Evolutionary conservation across 352 stramenopile species (phyloP).

Genomic region (Globisporangium takayamanum): DNA sequence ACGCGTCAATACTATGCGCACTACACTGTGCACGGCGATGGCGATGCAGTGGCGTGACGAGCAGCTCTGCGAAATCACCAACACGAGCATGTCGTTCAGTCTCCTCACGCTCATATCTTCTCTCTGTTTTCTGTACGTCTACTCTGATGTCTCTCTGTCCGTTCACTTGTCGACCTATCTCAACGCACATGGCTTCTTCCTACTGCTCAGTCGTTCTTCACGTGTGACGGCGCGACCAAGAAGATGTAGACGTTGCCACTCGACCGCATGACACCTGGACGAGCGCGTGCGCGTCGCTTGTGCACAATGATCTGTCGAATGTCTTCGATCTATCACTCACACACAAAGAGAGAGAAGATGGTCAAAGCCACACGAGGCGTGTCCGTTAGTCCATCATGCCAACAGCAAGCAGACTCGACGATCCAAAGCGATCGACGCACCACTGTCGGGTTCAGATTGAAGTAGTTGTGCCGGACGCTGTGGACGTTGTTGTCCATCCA

Average conservation of each 20-base stretch:
- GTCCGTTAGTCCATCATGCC: not conserved
- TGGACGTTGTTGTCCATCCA: conserved; percentile 86
- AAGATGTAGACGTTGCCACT: conserved; percentile 37
- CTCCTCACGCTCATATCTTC: no score
- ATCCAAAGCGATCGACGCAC: conserved; percentile 19
- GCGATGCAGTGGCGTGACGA: no score
- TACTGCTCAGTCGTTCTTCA: conserved; percentile 18
- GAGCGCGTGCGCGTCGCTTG: conserved; percentile 18
- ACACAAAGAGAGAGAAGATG: conserved; percentile 1
- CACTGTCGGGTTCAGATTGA: conserved; percentile 81
- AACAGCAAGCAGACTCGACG: not conserved
- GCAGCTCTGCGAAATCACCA: no score
- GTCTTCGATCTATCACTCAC: conserved; percentile 25
- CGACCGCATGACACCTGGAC: conserved; percentile 20
- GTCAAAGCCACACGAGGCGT: not conserved
- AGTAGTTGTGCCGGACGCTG: conserved; percentile 79
- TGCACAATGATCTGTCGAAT: conserved; percentile 23
- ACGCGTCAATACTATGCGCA: no score
- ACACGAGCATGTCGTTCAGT: no score
- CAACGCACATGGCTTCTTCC: no score
- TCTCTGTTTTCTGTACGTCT: no score
- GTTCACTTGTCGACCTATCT: no score
- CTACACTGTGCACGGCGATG: no score
- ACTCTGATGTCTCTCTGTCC: no score
- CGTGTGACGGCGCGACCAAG: conserved; percentile 27